Evolutionary conservation across 1,284 basidiomycete genomes (phyloP).

Genomic region (Somion occarium): DNA sequence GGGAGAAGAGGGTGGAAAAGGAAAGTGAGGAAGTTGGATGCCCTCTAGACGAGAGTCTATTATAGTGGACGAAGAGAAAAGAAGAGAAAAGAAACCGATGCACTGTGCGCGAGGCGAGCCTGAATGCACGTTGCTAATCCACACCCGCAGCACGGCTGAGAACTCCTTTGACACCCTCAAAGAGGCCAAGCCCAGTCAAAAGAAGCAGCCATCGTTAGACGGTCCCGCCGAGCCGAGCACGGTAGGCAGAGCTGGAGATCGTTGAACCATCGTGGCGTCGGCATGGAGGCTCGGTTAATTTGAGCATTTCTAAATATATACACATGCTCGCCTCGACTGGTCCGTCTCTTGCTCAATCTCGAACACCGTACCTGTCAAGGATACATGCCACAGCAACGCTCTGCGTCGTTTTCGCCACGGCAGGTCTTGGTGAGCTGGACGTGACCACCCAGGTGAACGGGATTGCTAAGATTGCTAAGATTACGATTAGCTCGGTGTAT

Average conservation of each 20-base stretch:
- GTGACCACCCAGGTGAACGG: too few relatives aligned
- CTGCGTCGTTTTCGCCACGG: too few relatives aligned
- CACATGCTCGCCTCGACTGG: background rate
- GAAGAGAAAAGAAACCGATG: background rate
- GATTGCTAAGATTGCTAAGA: too few relatives aligned
- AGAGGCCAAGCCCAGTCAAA: background rate
- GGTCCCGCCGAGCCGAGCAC: too few relatives aligned
- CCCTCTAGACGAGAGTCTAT: background rate
- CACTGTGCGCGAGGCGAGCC: background rate
- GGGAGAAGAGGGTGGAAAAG: background rate
- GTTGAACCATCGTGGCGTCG: background rate
- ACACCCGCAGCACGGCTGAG: background rate
- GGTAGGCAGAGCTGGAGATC: too few relatives aligned
- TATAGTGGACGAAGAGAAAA: background rate
- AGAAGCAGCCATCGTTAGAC: background rate
- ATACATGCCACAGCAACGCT: too few relatives aligned
- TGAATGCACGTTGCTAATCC: background rate
- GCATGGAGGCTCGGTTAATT: background rate
- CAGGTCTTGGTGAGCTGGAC: too few relatives aligned
- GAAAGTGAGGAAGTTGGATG: background rate
- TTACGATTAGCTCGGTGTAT: too few relatives aligned
- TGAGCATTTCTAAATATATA: background rate
- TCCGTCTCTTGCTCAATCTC: too few relatives aligned
- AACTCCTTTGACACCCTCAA: too few relatives aligned
- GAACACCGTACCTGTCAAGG: too few relatives aligned